These are phyloP conservation scores for Pseudoturritis turrita DNA, from an alignment of 345 rosid species.

Conservation along the genomic window DNA sequence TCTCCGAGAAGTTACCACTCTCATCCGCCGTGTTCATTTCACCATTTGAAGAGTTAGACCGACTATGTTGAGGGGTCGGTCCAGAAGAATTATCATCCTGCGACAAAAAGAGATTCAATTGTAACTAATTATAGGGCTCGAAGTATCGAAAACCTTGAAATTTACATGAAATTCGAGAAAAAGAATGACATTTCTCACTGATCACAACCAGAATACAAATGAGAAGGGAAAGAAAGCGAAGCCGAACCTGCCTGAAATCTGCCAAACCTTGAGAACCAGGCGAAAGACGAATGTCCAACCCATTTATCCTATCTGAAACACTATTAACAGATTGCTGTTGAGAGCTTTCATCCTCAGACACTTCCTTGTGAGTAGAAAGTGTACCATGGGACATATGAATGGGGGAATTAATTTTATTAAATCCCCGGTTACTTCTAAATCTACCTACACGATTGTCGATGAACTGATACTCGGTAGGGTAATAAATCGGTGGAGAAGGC, in stretches of 20 bases:
- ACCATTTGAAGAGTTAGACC: conserved; percentile 37
- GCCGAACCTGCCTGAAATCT: conserved; percentile 39
- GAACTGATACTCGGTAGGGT: conserved; percentile 29
- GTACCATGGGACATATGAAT: conserved; percentile 33
- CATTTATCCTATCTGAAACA: conserved; percentile 19
- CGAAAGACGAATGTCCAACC: conserved; percentile 9
- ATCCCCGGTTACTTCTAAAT: conserved; percentile 33
- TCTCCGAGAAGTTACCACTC: conserved; percentile 21
- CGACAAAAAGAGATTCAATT: conserved; percentile 2
- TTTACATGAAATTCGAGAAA: neutral
- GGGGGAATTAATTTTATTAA: conserved; percentile 24
- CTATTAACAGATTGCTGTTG: conserved; percentile 24
- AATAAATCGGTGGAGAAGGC: conserved; percentile 37
- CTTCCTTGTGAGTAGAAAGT: conserved; percentile 63
- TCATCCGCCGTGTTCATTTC: conserved; percentile 36
- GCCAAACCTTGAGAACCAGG: conserved; percentile 31
- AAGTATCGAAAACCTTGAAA: neutral
- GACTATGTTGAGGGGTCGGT: conserved; percentile 39
- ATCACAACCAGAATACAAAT: neutral
- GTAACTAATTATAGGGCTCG: neutral
- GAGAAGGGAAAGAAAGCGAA: neutral
- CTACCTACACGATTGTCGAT: conserved; percentile 24
- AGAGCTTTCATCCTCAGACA: conserved; percentile 45
- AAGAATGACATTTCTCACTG: neutral
- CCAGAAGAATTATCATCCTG: conserved; percentile 42